These are phyloP conservation scores for Rhizopogon vinicolor DNA, from an alignment of 768 basidiomycete genomes.

Conservation along the genomic window DNA sequence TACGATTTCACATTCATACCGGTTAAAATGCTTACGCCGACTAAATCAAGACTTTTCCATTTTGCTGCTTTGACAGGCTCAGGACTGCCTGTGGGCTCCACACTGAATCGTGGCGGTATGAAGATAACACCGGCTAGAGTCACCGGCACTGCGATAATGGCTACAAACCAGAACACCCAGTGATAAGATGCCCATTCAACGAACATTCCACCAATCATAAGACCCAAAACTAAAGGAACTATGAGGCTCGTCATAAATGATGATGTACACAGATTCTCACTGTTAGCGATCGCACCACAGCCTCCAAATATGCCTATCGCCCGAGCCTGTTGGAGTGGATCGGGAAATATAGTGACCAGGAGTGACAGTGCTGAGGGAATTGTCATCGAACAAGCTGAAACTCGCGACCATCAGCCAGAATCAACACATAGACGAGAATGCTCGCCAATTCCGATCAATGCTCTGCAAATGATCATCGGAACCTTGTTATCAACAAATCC, in stretches of 20 bases:
- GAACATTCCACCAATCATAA: slow-evolving; percentile 40
- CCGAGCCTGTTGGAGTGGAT: slow-evolving; percentile 39
- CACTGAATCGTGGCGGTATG: slow-evolving; percentile 24
- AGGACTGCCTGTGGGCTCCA: background rate
- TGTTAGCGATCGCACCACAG: slow-evolving; percentile 42
- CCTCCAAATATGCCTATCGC: slow-evolving; percentile 45
- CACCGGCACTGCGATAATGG: slow-evolving; percentile 33
- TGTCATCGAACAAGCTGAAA: slow-evolving; percentile 40
- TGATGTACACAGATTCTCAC: slow-evolving; percentile 11
- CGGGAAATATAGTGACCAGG: slow-evolving; percentile 46
- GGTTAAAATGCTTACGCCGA: slow-evolving; percentile 35
- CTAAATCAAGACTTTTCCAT: slow-evolving; percentile 31
- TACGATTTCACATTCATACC: slow-evolving; percentile 15
- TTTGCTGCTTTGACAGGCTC: slow-evolving; percentile 2
- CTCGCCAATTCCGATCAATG: slow-evolving; percentile 43
- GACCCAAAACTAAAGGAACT: slow-evolving; percentile 30
- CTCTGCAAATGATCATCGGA: slow-evolving; percentile 45
- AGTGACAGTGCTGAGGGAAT: slow-evolving; percentile 47
- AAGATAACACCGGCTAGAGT: slow-evolving; percentile 25
- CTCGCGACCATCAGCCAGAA: background rate
- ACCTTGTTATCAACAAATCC: slow-evolving; percentile 45
- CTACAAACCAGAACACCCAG: slow-evolving; percentile 51
- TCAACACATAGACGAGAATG: background rate
- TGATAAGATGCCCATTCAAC: slow-evolving; percentile 36
- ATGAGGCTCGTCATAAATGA: background rate